Percentiles rank a stretch among this genome's conserved stretches.
These are phyloP conservation scores for Trichoderma endophyticum DNA, from an alignment of 2,329 filamentous ascomycete genomes.

Conservation along the genomic window DNA sequence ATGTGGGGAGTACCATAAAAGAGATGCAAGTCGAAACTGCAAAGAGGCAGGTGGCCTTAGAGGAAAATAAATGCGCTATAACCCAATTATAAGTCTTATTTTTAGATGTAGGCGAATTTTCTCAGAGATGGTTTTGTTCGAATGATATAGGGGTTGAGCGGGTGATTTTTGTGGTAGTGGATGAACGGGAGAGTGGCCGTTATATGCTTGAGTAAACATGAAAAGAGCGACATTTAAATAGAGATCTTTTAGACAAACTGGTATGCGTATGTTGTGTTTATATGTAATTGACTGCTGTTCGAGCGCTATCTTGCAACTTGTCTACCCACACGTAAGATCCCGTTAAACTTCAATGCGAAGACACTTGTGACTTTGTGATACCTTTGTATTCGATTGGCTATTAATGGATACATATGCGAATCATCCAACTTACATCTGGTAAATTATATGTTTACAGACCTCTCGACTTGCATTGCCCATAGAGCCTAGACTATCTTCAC, in stretches of 20 bases:
- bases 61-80: not conserved
- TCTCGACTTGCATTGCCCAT: too few relatives aligned
- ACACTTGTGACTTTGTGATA: too few relatives aligned
- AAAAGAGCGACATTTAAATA: not conserved
- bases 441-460: too few relatives aligned
- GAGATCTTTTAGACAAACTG: not conserved
- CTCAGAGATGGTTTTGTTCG: not conserved
- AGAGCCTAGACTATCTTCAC: not conserved
- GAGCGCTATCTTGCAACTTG: not conserved
- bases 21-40: too few relatives aligned
- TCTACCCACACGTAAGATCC: too few relatives aligned
- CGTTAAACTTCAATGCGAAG: too few relatives aligned
- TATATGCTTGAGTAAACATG: not conserved
- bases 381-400: too few relatives aligned
- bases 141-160: fast-evolving
- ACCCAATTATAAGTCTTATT: too few relatives aligned
- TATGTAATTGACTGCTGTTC: not conserved
- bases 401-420: too few relatives aligned
- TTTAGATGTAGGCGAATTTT: not conserved
- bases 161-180: not conserved
- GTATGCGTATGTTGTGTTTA: not conserved
- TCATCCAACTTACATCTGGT: too few relatives aligned
- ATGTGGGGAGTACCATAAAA: too few relatives aligned
- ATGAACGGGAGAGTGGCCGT: not conserved
- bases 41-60: not conserved